Evolutionary conservation across 1,284 basidiomycete genomes (phyloP).

Genomic region (Trichosporon coremiiforme): DNA sequence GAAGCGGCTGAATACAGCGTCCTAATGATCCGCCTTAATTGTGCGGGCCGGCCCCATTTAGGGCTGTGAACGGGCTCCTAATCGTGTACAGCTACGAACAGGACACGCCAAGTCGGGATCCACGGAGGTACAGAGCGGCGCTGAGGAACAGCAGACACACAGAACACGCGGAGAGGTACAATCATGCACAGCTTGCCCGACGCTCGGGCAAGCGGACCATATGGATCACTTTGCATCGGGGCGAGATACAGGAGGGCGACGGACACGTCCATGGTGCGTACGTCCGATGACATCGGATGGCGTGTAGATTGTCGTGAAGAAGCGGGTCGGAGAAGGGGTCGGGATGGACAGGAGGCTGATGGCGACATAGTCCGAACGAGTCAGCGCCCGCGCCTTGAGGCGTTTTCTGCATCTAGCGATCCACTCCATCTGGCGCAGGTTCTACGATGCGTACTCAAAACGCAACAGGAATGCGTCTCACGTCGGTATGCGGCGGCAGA

Average conservation of each 20-base stretch:
- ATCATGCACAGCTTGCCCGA: background rate
- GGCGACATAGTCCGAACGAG: background rate
- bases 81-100: background rate
- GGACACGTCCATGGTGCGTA: background rate
- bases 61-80: background rate
- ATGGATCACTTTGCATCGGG: background rate
- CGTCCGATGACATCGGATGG: background rate
- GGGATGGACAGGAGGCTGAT: background rate
- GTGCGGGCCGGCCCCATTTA: background rate
- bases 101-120: background rate
- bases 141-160: background rate
- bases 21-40: background rate
- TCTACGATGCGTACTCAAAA: background rate
- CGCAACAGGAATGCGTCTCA: background rate
- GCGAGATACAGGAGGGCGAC: no score
- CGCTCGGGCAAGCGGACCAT: background rate
- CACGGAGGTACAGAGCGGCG: background rate
- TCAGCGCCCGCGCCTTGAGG: background rate
- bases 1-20: background rate
- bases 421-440: background rate
- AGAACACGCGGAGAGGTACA: background rate
- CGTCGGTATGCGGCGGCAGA: background rate
- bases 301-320: background rate
- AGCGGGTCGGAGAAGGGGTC: constrained; percentile 5
- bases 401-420: background rate